Percentiles rank a stretch among this genome's conserved stretches.
Conservation (phyloP, 1,284 basidiomycete genomes). For the Megacollybia platyphylla region DNA sequence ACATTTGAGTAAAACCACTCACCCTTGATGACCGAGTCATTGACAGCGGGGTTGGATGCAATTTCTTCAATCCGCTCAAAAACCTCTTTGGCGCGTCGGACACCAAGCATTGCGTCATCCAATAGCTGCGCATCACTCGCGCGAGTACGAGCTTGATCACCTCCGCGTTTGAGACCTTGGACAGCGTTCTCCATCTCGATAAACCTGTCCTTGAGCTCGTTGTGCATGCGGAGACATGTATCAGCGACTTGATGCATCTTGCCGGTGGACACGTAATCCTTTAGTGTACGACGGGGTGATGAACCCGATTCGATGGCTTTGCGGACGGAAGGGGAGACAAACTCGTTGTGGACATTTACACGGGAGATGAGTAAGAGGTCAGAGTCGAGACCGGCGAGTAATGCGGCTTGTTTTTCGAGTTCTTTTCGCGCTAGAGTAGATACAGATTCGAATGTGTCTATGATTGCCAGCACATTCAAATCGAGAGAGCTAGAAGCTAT, state of each 20-base stretch:
- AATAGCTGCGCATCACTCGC: constrained; percentile 38
- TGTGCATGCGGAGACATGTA: constrained; percentile 58
- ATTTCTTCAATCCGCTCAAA: constrained; percentile 44
- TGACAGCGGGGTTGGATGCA: constrained; percentile 19
- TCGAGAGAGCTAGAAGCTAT: constrained; percentile 61
- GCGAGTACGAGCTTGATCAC: constrained; percentile 41
- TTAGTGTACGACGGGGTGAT: constrained; percentile 54
- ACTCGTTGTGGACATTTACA: constrained; percentile 60
- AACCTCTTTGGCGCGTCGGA: constrained; percentile 41
- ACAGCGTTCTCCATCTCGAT: constrained; percentile 41
- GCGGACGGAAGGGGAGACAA: constrained; percentile 51
- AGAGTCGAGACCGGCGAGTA: constrained; percentile 49
- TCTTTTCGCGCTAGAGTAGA: constrained; percentile 40
- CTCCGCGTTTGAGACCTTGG: constrained; percentile 38
- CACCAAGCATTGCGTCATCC: constrained; percentile 44
- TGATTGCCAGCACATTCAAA: constrained; percentile 52
- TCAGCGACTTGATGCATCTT: constrained; percentile 75
- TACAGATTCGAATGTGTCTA: constrained; percentile 58
- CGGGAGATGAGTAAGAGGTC: constrained; percentile 57
- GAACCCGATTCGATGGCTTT: constrained; percentile 56
- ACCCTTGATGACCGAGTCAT: constrained; percentile 46
- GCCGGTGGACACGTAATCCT: constrained; percentile 64
- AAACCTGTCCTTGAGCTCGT: constrained; percentile 22
- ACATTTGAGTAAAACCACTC: constrained; percentile 4
- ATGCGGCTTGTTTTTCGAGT: constrained; percentile 44